Percentiles rank a stretch among this genome's conserved stretches.
These are phyloP conservation scores for Lophiotrema nucula DNA, from an alignment of 495 filamentous ascomycete species.

Conservation along the genomic window DNA sequence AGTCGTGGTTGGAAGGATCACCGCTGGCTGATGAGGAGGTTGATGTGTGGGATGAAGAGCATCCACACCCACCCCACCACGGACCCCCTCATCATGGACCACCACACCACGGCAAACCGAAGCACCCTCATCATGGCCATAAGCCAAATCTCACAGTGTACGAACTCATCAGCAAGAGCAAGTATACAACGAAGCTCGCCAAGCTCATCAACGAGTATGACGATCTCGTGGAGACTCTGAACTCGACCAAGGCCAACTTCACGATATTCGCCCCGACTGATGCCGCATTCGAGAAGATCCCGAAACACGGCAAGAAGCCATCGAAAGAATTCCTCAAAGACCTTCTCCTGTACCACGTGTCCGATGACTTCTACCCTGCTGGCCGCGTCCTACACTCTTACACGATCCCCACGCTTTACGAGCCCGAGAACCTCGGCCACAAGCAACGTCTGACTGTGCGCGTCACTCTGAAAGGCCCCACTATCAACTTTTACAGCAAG, in stretches of 20 bases:
- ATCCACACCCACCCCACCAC: conserved; percentile 33
- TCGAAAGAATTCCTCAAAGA: conserved; percentile 64
- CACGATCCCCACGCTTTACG: conserved; percentile 69
- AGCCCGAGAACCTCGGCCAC: conserved; percentile 54
- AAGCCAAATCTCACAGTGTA: conserved; percentile 69
- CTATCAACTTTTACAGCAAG: conserved; percentile 70
- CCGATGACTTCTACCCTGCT: conserved; percentile 60
- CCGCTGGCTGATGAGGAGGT: conserved; percentile 32
- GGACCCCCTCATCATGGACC: conserved; percentile 36
- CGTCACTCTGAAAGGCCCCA: conserved; percentile 55
- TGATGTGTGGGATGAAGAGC: conserved; percentile 32
- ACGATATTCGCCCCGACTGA: conserved; percentile 82
- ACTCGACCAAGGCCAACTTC: conserved; percentile 65
- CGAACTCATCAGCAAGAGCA: conserved; percentile 68
- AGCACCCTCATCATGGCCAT: conserved; percentile 32
- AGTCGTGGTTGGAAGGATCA: conserved; percentile 45
- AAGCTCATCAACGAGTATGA: conserved; percentile 67
- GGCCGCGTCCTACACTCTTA: conserved; percentile 57
- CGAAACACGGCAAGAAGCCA: conserved; percentile 52
- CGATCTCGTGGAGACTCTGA: conserved; percentile 67
- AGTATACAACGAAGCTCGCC: conserved; percentile 73
- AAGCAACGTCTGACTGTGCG: conserved; percentile 69
- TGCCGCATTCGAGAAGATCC: conserved; percentile 68
- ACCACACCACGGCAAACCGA: conserved; percentile 34
- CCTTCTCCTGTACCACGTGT: conserved; percentile 69